Evolutionary conservation across 352 stramenopile species (phyloP).

Genomic region (Phytophthora ohioensis): DNA sequence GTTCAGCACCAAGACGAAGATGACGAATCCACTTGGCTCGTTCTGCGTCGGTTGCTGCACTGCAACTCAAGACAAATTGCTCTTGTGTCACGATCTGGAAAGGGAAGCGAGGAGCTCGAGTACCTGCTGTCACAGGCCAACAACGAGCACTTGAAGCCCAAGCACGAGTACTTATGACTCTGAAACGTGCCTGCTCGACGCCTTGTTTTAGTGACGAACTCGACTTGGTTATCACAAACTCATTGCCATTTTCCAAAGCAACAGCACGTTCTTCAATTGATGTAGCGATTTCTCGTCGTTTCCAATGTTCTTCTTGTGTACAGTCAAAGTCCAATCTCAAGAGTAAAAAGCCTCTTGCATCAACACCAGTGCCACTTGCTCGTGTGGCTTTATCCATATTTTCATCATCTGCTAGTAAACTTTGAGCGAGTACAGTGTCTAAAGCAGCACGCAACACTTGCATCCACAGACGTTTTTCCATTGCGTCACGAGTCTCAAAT

Average conservation of each 20-base stretch:
- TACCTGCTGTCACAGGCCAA: conserved; percentile 33
- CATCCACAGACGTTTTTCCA: conserved; percentile 60
- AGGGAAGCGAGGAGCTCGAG: conserved; percentile 51
- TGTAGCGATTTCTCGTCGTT: conserved; percentile 33
- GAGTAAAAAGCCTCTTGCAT: conserved; percentile 42
- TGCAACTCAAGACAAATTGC: conserved; percentile 70
- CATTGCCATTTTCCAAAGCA: conserved; percentile 57
- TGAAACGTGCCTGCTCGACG: conserved; percentile 47
- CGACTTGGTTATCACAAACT: conserved; percentile 52
- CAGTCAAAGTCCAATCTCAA: conserved; percentile 47
- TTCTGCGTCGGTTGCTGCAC: conserved; percentile 62
- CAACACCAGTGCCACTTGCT: not conserved
- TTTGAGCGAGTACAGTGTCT: conserved; percentile 57
- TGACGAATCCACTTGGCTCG: conserved; percentile 76
- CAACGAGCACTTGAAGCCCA: conserved; percentile 46
- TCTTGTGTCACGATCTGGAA: conserved; percentile 79
- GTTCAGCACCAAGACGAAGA: conserved; percentile 60
- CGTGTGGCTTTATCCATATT: conserved; percentile 3
- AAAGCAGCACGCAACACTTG: conserved; percentile 60
- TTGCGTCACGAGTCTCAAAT: conserved; percentile 45
- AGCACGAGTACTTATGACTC: conserved; percentile 51
- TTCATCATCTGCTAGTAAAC: conserved; percentile 47
- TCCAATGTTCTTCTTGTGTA: conserved; percentile 27
- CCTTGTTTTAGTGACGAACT: conserved; percentile 31
- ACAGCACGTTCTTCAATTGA: conserved; percentile 58